Conservation (phyloP, 2,329 filamentous ascomycete genomes). For the Hymenoscyphus fructigenus region DNA sequence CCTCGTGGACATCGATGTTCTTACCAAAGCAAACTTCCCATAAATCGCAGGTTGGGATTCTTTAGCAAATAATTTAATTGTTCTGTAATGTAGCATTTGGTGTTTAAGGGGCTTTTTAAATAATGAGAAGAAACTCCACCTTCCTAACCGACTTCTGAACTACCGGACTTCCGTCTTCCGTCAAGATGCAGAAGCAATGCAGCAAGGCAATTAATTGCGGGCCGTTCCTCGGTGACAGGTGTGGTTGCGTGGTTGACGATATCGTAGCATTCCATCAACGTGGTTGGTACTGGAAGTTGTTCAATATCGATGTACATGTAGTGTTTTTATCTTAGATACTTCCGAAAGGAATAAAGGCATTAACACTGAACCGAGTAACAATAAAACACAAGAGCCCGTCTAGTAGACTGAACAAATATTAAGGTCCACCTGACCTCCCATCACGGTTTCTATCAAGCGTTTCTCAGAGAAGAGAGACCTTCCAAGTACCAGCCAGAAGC, state of each 20-base stretch:
- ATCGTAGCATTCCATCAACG: background rate
- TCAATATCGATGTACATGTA: too few relatives aligned
- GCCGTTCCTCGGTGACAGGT: background rate
- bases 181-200: background rate
- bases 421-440: background rate
- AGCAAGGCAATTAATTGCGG: conserved; percentile 3
- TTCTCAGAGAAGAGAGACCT: too few relatives aligned
- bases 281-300: background rate
- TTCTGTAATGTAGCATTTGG: too few relatives aligned
- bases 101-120: too few relatives aligned
- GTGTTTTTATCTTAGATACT: too few relatives aligned
- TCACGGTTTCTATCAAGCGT: too few relatives aligned
- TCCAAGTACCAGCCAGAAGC: background rate
- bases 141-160: background rate
- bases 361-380: too few relatives aligned
- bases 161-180: background rate
- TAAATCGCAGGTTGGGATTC: too few relatives aligned
- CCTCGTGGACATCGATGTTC: background rate
- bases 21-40: too few relatives aligned
- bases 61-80: too few relatives aligned
- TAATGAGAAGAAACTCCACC: background rate
- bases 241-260: background rate
- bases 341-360: too few relatives aligned
- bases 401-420: background rate
- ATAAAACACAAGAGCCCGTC: background rate